Evolutionary conservation across 176 grass and related monocot genomes (phyloP).

Genomic region (Zoysia japonica): DNA sequence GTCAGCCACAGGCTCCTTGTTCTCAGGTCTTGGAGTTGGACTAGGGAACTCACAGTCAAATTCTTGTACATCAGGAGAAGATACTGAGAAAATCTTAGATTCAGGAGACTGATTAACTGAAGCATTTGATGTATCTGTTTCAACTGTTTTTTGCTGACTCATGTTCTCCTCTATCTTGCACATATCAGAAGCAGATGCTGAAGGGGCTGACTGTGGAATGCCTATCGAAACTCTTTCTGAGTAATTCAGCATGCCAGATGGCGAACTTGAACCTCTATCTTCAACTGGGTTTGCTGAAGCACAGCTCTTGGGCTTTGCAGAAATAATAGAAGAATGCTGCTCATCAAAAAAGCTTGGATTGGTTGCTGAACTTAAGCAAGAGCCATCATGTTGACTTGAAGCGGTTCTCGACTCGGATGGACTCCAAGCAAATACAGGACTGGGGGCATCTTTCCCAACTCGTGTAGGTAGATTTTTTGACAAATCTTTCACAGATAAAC

Average conservation of each 20-base stretch:
- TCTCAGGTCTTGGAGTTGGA: slow-evolving; percentile 44
- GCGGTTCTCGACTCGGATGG: slow-evolving; percentile 56
- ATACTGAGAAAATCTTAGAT: slow-evolving; percentile 38
- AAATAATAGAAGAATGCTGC: slow-evolving; percentile 47
- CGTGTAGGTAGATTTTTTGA: slow-evolving; percentile 31
- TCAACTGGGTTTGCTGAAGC: slow-evolving; percentile 51
- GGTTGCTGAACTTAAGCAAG: slow-evolving; percentile 49
- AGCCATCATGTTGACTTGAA: slow-evolving; percentile 57
- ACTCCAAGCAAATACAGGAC: slow-evolving; percentile 47
- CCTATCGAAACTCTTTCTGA: slow-evolving; percentile 45
- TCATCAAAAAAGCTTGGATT: slow-evolving; percentile 45
- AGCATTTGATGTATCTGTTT: slow-evolving; percentile 40
- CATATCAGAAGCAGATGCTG: slow-evolving; percentile 30
- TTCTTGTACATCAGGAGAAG: slow-evolving; percentile 49
- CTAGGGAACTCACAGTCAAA: slow-evolving; percentile 45
- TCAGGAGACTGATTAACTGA: slow-evolving; percentile 56
- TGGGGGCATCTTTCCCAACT: slow-evolving; percentile 41
- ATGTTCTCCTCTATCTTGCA: slow-evolving; percentile 43
- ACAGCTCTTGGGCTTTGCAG: slow-evolving; percentile 40
- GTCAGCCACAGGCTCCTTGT: slow-evolving; percentile 34
- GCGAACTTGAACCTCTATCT: slow-evolving; percentile 56
- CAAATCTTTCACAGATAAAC: slow-evolving; percentile 41
- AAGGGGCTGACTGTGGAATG: slow-evolving; percentile 43
- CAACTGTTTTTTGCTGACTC: slow-evolving; percentile 44
- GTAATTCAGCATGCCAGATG: slow-evolving; percentile 33